Percentiles rank a stretch among this genome's conserved stretches.
phyloP scores from a whole-genome alignment of 768 basidiomycete species.

The Calocybe gangraenosa region DNA sequence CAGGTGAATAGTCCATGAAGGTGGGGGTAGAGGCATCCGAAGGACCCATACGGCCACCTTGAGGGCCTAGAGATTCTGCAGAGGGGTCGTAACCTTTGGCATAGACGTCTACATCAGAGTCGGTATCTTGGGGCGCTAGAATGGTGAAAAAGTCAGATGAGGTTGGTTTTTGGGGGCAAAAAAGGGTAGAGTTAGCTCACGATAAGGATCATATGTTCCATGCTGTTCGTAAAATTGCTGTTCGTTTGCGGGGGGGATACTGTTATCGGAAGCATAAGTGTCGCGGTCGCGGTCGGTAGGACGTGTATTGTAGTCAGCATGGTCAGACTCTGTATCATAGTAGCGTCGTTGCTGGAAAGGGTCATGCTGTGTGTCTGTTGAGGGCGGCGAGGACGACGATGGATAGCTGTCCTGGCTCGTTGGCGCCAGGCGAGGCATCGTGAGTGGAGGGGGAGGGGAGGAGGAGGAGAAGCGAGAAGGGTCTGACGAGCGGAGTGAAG shows the following conservation, averaged over 20 bases:
- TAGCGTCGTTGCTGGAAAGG: conserved; percentile 59
- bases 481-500: no score
- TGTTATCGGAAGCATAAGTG: conserved; percentile 67
- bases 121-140: conserved; percentile 77
- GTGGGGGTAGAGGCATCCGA: conserved; percentile 75
- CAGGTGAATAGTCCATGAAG: conserved; percentile 54
- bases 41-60: conserved; percentile 44
- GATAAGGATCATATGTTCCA: conserved; percentile 61
- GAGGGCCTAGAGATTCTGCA: conserved; percentile 67
- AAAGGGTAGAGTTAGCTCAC: conserved; percentile 29
- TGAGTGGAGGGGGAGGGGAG: conserved; percentile 23
- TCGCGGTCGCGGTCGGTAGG: conserved; percentile 40
- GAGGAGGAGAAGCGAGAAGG: conserved; percentile 18
- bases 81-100: conserved; percentile 69
- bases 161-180: conserved; percentile 6
- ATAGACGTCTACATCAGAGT: conserved; percentile 77
- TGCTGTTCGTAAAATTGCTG: conserved; percentile 62
- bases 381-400: conserved; percentile 50
- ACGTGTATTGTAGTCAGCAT: conserved; percentile 44
- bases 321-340: conserved; percentile 76
- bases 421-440: conserved; percentile 55
- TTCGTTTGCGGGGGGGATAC: conserved; percentile 59
- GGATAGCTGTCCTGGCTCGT: conserved; percentile 62
- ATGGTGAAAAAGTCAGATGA: background rate
- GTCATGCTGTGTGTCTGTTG: conserved; percentile 61